These are phyloP conservation scores for Calcarisporium arbuscula DNA, from an alignment of 2,329 filamentous ascomycete genomes.

Conservation along the genomic window DNA sequence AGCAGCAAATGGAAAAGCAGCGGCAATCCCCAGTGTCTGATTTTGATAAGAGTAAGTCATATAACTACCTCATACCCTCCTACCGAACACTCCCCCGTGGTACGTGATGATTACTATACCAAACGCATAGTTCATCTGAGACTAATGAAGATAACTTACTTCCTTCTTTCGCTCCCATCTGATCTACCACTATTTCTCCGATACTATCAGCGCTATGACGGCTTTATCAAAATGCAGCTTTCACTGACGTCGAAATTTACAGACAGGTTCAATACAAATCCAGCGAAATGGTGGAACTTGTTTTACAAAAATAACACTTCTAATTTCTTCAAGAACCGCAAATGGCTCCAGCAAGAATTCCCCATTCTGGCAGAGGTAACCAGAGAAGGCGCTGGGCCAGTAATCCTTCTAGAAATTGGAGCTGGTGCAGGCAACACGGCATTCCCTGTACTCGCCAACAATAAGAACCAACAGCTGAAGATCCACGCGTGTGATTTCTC, in stretches of 20 bases:
- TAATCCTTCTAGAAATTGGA: slow-evolving; percentile 79
- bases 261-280: slow-evolving; percentile 81
- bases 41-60: slow-evolving; percentile 72
- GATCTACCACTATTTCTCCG: slow-evolving; percentile 30
- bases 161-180: slow-evolving; percentile 71
- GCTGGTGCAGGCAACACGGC: slow-evolving; percentile 95
- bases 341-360: slow-evolving; percentile 96
- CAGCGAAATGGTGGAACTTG: slow-evolving; percentile 94
- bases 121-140: slow-evolving; percentile 69
- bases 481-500: slow-evolving; percentile 96
- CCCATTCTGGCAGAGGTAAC: slow-evolving; percentile 77
- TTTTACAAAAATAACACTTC: slow-evolving; percentile 97
- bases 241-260: slow-evolving; percentile 16
- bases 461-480: slow-evolving; percentile 74
- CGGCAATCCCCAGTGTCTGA: slow-evolving; percentile 81
- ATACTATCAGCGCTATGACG: too few species aligned
- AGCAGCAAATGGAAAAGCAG: slow-evolving; percentile 79
- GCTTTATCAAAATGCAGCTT: too few species aligned
- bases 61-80: too few species aligned
- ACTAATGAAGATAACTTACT: slow-evolving; percentile 55
- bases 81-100: too few species aligned
- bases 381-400: slow-evolving; percentile 58
- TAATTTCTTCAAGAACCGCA: slow-evolving; percentile 98
- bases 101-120: slow-evolving; percentile 52
- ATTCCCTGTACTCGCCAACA: slow-evolving; percentile 80